Base-by-base conservation (phyloP, 2,329 filamentous ascomycete genomes). In the Penicillium sp. region DNA sequence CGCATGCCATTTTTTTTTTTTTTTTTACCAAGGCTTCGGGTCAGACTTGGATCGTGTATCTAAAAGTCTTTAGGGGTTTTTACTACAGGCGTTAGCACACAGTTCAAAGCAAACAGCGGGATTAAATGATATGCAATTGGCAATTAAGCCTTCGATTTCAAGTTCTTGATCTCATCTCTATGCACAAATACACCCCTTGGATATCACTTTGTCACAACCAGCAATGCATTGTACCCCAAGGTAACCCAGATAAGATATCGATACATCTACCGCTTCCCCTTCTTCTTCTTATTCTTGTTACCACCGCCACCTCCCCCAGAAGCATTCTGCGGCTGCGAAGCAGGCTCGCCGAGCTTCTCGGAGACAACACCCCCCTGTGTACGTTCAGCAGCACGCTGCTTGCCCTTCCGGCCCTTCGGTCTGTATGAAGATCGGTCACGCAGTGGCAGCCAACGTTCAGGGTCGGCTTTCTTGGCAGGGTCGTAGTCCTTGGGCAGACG, bases 391-490 rank as follows among this genome's bases (percentile, higher is more conserved):
- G 86, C 87, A 77, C 89, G 89, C 82, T 92, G 89, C 82, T 91
- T 93, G 54, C 91, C 90, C 82, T 96, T 96, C 80, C 90, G 92
- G 6, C 92, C 92, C 79, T 95, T 96, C 8, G 93, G 92, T 48
- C 90, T 82, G 76, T 96, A 99, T 42, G 87, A 90, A 66, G 90
- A 95, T 56, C 95, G 84, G 73, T 99, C 95, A 52, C 90, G 87
- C 68, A 98, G 81, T 13, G 95, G 93, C 58, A 99, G 77, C 95
- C 95, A 99, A 61, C 95, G 84, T 76, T 99, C 95, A 0, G 91
- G 88, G 74, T 99, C 95, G 33, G 90, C 84, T 63, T 87, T 87
- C 80, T 92, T 96, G 65, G 83, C 85, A 52, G 90, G 84, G 57
- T 91, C 90, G 55, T 75, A 79, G 55, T 81, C 76, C 68, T 80